Evolutionary conservation across 2,329 filamentous ascomycete genomes (phyloP).

Genomic region (Aspergillus jensenii): DNA sequence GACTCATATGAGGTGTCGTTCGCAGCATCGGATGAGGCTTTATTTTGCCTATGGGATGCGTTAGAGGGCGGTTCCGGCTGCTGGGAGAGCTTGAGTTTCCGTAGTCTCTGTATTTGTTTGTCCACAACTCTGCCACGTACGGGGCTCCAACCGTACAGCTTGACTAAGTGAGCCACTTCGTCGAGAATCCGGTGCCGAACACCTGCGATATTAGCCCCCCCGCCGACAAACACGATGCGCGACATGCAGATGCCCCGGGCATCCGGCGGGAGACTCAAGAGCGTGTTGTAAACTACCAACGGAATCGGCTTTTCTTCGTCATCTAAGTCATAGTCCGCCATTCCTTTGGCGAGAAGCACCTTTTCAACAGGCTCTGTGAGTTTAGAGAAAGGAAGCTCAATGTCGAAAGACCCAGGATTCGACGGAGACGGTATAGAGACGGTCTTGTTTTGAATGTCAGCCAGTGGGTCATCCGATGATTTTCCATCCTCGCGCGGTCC

Average conservation of each 20-base stretch:
- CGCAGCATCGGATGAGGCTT: conserved; percentile 16
- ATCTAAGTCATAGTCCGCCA: conserved; percentile 63
- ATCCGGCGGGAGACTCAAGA: conserved; percentile 77
- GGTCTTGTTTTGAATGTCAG: conserved; percentile 31
- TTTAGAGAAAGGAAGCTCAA: conserved; percentile 65
- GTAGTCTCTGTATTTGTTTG: conserved; percentile 46
- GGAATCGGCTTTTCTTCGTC: conserved; percentile 83
- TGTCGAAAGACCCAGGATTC: conserved; percentile 43
- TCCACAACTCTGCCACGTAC: conserved; percentile 69
- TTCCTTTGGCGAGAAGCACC: conserved; percentile 65
- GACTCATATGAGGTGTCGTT: conserved; percentile 6
- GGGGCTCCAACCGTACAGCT: conserved; percentile 72
- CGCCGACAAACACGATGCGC: conserved; percentile 82
- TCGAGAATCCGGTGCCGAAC: conserved; percentile 74
- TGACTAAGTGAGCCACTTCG: conserved; percentile 68
- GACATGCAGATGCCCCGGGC: conserved; percentile 83
- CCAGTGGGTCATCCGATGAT: background rate
- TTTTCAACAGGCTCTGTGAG: conserved; percentile 74
- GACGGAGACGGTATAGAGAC: conserved; percentile 47
- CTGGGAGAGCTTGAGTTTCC: conserved; percentile 31
- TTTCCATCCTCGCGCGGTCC: conserved; percentile 7
- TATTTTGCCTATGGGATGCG: background rate
- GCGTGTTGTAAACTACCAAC: conserved; percentile 70
- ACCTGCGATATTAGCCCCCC: conserved; percentile 75
- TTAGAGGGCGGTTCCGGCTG: conserved; percentile 19